Percentiles rank a stretch among this genome's conserved stretches.
Evolutionary conservation across 176 grass and related monocot species (phyloP).

Genomic region (Thalia dealbata): DNA sequence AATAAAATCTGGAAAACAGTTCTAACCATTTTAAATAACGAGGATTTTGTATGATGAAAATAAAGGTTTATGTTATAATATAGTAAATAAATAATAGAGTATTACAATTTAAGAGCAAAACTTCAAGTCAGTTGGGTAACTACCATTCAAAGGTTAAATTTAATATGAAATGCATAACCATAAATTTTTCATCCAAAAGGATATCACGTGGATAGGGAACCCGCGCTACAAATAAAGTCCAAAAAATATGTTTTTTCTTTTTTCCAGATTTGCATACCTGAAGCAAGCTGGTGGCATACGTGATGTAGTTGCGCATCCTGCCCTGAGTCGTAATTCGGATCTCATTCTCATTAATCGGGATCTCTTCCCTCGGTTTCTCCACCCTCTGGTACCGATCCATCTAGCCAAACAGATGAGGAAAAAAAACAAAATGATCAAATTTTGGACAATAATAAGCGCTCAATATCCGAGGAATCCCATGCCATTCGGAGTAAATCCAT

Average conservation of each 20-base stretch:
- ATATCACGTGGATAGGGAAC: not conserved
- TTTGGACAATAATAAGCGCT: not conserved
- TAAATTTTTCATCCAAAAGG: too few relatives aligned
- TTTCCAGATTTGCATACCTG: conserved; percentile 33
- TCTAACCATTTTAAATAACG: too few relatives aligned
- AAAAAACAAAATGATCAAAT: not conserved
- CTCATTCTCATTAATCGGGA: conserved; percentile 97
- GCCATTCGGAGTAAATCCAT: not conserved
- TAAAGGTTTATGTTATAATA: too few relatives aligned
- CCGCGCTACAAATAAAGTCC: not conserved
- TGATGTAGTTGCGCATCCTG: conserved; percentile 98
- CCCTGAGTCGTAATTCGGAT: conserved; percentile 97
- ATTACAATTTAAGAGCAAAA: too few relatives aligned
- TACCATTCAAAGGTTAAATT: too few relatives aligned
- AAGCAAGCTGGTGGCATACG: conserved; percentile 78
- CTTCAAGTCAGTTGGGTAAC: too few relatives aligned
- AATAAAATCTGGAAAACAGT: too few relatives aligned
- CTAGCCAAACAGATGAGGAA: not conserved
- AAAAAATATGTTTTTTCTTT: not conserved
- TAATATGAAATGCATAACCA: too few relatives aligned
- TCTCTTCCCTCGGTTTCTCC: conserved; percentile 92
- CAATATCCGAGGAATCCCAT: not conserved
- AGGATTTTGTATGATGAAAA: too few relatives aligned
- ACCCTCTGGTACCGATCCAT: conserved; percentile 99
- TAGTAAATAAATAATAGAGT: too few relatives aligned